Percentiles rank a stretch among this genome's conserved stretches.
These are phyloP conservation scores for Letharia lupina DNA, from an alignment of 495 filamentous ascomycete genomes.

Conservation along the genomic window DNA sequence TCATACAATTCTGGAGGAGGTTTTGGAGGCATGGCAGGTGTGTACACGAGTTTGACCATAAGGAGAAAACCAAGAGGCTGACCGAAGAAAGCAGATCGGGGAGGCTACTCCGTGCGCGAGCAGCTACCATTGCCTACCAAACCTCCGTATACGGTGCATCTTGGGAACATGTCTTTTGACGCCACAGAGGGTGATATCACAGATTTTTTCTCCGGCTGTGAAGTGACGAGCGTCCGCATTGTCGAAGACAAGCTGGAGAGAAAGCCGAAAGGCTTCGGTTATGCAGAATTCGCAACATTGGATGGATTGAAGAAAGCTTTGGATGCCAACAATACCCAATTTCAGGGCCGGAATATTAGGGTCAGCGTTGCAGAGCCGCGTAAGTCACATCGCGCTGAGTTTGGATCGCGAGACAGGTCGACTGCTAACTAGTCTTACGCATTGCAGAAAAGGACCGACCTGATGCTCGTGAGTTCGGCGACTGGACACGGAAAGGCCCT, in stretches of 20 bases:
- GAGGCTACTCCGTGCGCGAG: slow-evolving; percentile 64
- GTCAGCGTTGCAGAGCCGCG: slow-evolving; percentile 82
- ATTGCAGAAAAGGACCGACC: slow-evolving; percentile 66
- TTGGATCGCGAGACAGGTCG: not conserved
- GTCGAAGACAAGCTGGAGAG: slow-evolving; percentile 89
- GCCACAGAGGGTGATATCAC: slow-evolving; percentile 69
- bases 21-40: slow-evolving; percentile 13
- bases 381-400: slow-evolving; percentile 38
- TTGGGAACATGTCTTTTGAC: slow-evolving; percentile 94
- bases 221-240: slow-evolving; percentile 81
- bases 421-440: slow-evolving; percentile 17
- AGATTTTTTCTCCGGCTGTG: slow-evolving; percentile 77
- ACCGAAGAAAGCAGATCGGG: slow-evolving; percentile 3
- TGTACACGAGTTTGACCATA: not conserved
- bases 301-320: slow-evolving; percentile 90
- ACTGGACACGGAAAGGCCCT: slow-evolving; percentile 88
- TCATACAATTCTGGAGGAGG: slow-evolving; percentile 17
- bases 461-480: slow-evolving; percentile 55
- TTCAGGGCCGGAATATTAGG: slow-evolving; percentile 79
- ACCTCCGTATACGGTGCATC: slow-evolving; percentile 89
- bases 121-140: slow-evolving; percentile 78
- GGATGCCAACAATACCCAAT: slow-evolving; percentile 64
- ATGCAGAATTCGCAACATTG: slow-evolving; percentile 83
- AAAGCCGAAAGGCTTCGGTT: slow-evolving; percentile 94
- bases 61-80: not conserved